Evolutionary conservation across 1,284 basidiomycete species (phyloP), one percentile per base, ranked within the genome.

Genomic region (Jaminaea rosea): DNA sequence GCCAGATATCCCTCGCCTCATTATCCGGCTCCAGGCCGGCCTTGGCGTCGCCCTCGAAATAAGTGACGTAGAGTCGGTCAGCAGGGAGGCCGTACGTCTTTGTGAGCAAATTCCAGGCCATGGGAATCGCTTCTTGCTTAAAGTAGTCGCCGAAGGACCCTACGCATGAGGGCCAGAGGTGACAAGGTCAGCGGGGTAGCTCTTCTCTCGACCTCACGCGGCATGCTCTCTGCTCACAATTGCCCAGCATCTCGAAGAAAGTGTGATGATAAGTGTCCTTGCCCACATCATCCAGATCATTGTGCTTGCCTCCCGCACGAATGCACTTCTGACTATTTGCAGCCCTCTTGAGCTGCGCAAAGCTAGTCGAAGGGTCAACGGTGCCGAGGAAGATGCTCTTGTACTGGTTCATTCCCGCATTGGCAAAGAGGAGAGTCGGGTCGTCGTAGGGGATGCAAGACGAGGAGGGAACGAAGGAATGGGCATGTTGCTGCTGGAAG

Each of bases 171-270:
- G n/a, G n/a, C n/a, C n/a, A n/a, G n/a, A n/a, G n/a, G n/a, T n/a
- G n/a, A n/a, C n/a, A n/a, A n/a, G n/a, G n/a, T n/a, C n/a, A n/a
- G n/a, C n/a, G n/a, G n/a, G n/a, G n/a, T n/a, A n/a, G n/a, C n/a
- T n/a, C n/a, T n/a, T n/a, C n/a, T n/a, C n/a, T n/a, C n/a, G n/a
- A n/a, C n/a, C n/a, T n/a, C n/a, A n/a, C n/a, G n/a, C n/a, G n/a
- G n/a, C n/a, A n/a, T n/a, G n/a, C 93, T n/a, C n/a, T n/a, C n/a
- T n/a, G n/a, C n/a, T n/a, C n/a, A n/a, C 93, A 98, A 77, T 98
- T 98, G 41, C 93, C 93, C 59, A 98, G 78, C 93, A 98, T 98
- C 77, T 98, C 93, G 73, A 98, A 98, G 79, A 98, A 98, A 2
- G 94, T 98, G 76, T 96, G 80, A 69, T 81, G 89, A 73, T 91